Conservation (phyloP, 2,329 filamentous ascomycete species). For the Dactylellina leptospora region DNA sequence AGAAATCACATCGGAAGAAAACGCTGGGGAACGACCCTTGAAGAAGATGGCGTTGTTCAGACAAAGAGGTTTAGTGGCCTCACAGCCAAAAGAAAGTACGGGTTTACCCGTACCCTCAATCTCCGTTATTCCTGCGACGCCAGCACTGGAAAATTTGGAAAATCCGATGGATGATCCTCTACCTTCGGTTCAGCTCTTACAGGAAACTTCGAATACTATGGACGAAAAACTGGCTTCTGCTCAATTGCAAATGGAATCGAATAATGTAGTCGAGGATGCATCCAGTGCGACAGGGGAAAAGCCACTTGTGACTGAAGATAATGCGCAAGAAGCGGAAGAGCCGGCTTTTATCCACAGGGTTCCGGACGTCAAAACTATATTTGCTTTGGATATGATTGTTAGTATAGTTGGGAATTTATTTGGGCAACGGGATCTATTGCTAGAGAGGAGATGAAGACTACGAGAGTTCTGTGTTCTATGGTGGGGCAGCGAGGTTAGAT, state of each 20-base stretch:
- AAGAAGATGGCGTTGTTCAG: conserved; percentile 45
- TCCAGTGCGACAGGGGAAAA: background rate
- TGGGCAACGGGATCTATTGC: conserved; percentile 56
- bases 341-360: conserved; percentile 5
- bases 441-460: conserved; percentile 39
- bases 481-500: too few species aligned
- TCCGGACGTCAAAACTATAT: conserved; percentile 54
- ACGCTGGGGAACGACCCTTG: conserved; percentile 6
- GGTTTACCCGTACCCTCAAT: conserved; percentile 18
- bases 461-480: too few species aligned
- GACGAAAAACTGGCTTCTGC: conserved; percentile 17
- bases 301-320: background rate
- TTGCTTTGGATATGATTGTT: conserved; percentile 57
- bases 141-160: conserved; percentile 1
- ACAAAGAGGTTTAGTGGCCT: conserved; percentile 16
- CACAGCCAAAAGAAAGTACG: background rate
- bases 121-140: conserved; percentile 36
- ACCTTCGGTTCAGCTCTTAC: background rate
- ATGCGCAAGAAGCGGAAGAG: background rate
- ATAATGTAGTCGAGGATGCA: background rate
- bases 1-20: conserved; percentile 15
- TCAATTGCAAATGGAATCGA: conserved; percentile 20
- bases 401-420: conserved; percentile 56
- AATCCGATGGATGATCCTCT: conserved; percentile 8
- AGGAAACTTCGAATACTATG: background rate